Evolutionary conservation across 2,329 filamentous ascomycete genomes (phyloP).

Genomic region (Pseudogymnoascus sp.): DNA sequence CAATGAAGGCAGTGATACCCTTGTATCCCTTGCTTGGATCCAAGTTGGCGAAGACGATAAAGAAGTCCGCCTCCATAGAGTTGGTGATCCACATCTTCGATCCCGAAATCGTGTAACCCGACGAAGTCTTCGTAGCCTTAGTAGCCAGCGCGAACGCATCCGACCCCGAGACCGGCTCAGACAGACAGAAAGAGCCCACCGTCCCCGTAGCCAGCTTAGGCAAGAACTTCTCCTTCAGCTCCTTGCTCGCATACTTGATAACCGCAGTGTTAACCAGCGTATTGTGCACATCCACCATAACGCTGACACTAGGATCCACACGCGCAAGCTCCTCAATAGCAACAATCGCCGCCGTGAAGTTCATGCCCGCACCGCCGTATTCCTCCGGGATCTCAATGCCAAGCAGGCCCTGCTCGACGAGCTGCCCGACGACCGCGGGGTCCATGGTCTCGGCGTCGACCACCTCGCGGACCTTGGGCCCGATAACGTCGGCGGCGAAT

Average conservation of each 20-base stretch:
- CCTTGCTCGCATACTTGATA: conserved; percentile 72
- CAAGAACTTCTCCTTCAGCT: conserved; percentile 77
- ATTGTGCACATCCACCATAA: conserved; percentile 96
- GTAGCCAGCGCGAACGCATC: conserved; percentile 95
- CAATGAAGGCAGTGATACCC: conserved; percentile 91
- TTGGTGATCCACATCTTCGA: conserved; percentile 99
- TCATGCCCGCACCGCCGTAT: conserved; percentile 95
- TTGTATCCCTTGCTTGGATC: conserved; percentile 90
- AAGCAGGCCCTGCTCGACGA: conserved; percentile 98
- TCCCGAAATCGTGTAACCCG: conserved; percentile 81
- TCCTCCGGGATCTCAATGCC: conserved; percentile 96
- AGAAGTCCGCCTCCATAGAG: conserved; percentile 85
- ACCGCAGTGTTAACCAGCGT: conserved; percentile 94
- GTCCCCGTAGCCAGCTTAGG: conserved; percentile 86
- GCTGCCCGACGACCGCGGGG: conserved; percentile 74
- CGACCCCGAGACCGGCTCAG: conserved; percentile 85
- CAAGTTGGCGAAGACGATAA: conserved; percentile 96
- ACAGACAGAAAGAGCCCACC: conserved; percentile 85
- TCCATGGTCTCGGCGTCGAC: conserved; percentile 97
- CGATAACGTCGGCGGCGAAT: conserved; percentile 82
- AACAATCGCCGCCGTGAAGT: conserved; percentile 93
- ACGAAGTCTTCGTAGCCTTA: conserved; percentile 74
- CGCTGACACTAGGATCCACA: conserved; percentile 89
- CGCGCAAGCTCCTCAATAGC: conserved; percentile 94
- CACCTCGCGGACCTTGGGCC: conserved; percentile 92